These are phyloP conservation scores for Bocquillonia castaneifolia DNA, from an alignment of 441 rosid genomes.

Conservation along the genomic window DNA sequence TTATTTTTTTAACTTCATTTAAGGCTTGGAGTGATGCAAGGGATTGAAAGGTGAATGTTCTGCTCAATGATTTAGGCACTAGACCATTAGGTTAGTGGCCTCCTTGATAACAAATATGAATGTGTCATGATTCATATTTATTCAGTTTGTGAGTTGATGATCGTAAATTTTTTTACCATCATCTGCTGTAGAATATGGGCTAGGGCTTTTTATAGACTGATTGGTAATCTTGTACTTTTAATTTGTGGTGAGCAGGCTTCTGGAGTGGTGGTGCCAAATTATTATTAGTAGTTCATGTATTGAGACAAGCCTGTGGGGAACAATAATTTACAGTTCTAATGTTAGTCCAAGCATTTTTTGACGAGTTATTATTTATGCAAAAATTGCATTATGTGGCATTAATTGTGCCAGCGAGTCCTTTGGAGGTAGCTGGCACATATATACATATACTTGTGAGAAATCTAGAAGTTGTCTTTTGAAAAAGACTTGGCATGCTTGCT, in stretches of 20 bases:
- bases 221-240: background rate
- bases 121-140: slow-evolving; percentile 7
- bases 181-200: slow-evolving; percentile 22
- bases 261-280: background rate
- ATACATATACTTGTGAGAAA: background rate
- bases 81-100: background rate
- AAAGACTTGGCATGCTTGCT: background rate
- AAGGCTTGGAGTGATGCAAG: background rate
- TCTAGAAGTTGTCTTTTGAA: background rate
- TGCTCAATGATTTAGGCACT: no score
- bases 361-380: background rate
- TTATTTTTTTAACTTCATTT: background rate
- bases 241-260: slow-evolving; percentile 11
- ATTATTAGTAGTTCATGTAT: slow-evolving; percentile 2
- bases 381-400: background rate
- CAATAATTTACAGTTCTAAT: slow-evolving; percentile 6
- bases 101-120: background rate
- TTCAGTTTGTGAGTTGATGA: slow-evolving; percentile 10
- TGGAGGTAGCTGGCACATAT: background rate
- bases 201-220: slow-evolving; percentile 14
- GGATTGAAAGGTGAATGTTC: background rate
- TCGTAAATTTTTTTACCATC: background rate
- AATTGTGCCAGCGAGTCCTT: background rate
- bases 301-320: background rate
- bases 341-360: background rate